Evolutionary conservation across 441 rosid species (phyloP).

Genomic region (Adansonia gregorii): DNA sequence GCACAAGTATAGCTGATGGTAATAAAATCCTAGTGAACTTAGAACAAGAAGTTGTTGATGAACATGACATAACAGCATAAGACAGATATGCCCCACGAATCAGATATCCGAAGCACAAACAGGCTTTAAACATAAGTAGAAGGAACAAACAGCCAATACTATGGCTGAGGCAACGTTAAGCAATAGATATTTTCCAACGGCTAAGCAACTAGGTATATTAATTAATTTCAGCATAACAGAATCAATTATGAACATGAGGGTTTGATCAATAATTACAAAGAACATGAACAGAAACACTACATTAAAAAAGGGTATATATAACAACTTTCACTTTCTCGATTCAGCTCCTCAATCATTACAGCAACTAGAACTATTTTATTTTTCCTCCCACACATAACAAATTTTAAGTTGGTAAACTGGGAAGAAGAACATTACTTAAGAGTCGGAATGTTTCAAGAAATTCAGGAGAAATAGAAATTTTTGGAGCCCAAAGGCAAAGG

Average conservation of each 20-base stretch:
- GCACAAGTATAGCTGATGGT: neutral
- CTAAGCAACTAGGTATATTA: neutral
- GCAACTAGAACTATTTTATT: too few species aligned
- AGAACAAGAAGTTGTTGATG: neutral
- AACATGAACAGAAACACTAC: neutral
- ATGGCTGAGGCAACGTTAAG: neutral
- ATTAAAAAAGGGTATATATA: neutral
- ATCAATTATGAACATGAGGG: neutral
- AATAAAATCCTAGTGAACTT: neutral
- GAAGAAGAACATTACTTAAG: neutral
- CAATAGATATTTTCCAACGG: neutral
- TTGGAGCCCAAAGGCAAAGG: too few species aligned
- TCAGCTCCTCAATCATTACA: neutral
- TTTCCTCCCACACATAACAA: too few species aligned
- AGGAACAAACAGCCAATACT: neutral
- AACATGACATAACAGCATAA: too few species aligned
- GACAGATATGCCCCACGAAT: neutral
- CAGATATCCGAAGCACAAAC: neutral
- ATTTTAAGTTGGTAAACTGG: too few species aligned
- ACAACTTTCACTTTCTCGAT: neutral
- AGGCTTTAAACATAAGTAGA: conserved; percentile 1
- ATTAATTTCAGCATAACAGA: neutral
- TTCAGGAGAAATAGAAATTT: too few species aligned
- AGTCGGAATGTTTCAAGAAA: too few species aligned
- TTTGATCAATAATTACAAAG: neutral